Conservation (phyloP, 495 filamentous ascomycete species). For the Penicillium samsonianum region DNA sequence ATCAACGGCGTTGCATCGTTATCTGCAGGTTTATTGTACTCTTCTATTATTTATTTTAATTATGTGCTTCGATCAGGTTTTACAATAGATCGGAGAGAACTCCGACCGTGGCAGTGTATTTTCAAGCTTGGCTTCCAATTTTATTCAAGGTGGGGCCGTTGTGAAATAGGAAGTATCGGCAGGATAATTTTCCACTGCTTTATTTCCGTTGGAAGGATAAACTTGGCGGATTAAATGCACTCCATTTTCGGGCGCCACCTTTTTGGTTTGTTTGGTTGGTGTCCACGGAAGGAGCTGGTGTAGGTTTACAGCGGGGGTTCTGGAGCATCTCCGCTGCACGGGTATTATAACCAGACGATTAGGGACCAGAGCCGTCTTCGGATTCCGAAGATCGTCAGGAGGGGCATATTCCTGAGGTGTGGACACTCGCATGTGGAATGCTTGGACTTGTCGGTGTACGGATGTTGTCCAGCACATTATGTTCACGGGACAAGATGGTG, state of each 20-base stretch:
- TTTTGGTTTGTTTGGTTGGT: not conserved
- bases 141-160: not conserved
- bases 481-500: not conserved
- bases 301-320: constrained; percentile 7
- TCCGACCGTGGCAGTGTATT: too few species aligned
- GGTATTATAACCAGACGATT: constrained; percentile 5
- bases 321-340: not conserved
- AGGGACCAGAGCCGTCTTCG: constrained; percentile 8
- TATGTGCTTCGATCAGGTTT: not conserved
- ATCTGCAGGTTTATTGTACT: not conserved
- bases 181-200: not conserved
- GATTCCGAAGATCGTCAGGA: constrained; percentile 14
- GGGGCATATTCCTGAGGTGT: constrained; percentile 4
- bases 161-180: constrained; percentile 3
- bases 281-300: not conserved
- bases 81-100: not conserved
- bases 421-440: constrained; percentile 8
- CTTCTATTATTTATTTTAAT: not conserved
- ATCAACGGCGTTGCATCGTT: constrained; percentile 3
- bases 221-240: not conserved
- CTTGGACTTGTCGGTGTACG: constrained; percentile 13
- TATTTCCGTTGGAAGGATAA: not conserved
- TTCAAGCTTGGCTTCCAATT: not conserved
- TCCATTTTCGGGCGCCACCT: constrained; percentile 4
- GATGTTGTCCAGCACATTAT: constrained; percentile 4